Conservation (phyloP, 2,329 filamentous ascomycete genomes). For the Stachybotrys elegans region DNA sequence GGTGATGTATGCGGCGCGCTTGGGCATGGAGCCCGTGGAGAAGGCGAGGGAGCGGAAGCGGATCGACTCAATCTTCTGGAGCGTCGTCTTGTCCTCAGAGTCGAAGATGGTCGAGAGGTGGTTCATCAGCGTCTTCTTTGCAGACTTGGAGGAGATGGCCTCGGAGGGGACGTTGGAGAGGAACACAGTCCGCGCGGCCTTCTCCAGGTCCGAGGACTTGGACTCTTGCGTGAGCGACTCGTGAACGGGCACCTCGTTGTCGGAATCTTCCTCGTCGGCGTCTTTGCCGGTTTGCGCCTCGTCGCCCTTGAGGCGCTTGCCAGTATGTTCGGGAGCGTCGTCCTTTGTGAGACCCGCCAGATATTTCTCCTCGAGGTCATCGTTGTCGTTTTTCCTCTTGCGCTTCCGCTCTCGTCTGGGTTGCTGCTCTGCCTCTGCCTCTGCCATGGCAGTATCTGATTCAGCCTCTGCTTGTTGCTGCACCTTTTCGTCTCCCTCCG, state of each 20-base stretch:
- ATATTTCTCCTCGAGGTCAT: conserved; percentile 67
- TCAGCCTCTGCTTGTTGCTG: conserved; percentile 25
- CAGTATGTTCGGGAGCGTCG: conserved; percentile 50
- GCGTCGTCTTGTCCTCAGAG: conserved; percentile 37
- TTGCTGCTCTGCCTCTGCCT: conserved; percentile 14
- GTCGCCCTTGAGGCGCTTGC: conserved; percentile 48
- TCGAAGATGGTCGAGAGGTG: conserved; percentile 75
- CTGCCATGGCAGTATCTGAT: conserved; percentile 26
- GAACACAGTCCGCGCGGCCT: conserved; percentile 86
- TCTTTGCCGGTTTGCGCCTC: conserved; percentile 14
- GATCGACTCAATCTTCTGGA: conserved; percentile 79
- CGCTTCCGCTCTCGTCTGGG: conserved; percentile 51
- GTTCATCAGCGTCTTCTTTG: conserved; percentile 69
- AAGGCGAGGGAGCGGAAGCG: conserved; percentile 94
- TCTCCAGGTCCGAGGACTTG: conserved; percentile 65
- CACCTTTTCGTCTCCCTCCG: no score
- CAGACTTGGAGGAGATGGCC: conserved; percentile 76
- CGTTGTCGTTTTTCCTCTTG: conserved; percentile 62
- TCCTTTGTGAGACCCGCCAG: conserved; percentile 59
- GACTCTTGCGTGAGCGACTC: conserved; percentile 50
- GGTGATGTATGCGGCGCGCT: conserved; percentile 90
- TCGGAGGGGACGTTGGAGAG: conserved; percentile 82
- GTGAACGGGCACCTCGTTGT: conserved; percentile 45
- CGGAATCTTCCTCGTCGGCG: conserved; percentile 34
- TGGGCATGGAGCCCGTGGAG: conserved; percentile 69